Conservation (phyloP, 2,329 filamentous ascomycete genomes). For the Ciborinia camelliae region DNA sequence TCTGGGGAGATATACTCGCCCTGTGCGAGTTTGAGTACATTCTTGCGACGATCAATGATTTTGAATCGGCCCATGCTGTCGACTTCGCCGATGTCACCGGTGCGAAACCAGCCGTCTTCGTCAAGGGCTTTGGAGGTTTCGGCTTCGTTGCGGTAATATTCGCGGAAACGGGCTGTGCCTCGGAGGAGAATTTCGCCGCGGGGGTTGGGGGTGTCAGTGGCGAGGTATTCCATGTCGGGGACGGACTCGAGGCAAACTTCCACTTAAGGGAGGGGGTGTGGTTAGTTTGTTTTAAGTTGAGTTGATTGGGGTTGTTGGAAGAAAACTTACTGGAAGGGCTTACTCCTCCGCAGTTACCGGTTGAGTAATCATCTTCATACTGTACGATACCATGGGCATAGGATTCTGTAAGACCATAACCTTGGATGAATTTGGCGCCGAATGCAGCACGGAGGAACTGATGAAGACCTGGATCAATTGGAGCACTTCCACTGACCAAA, state of each 20-base stretch:
- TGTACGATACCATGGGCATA: slow-evolving; percentile 77
- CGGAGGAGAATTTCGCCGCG: slow-evolving; percentile 86
- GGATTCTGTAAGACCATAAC: slow-evolving; percentile 91
- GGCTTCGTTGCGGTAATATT: slow-evolving; percentile 86
- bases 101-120: slow-evolving; percentile 93
- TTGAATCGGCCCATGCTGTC: slow-evolving; percentile 83
- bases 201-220: slow-evolving; percentile 82
- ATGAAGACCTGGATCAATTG: slow-evolving; percentile 83
- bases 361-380: slow-evolving; percentile 63
- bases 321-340: slow-evolving; percentile 42
- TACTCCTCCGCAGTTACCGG: slow-evolving; percentile 79
- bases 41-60: slow-evolving; percentile 97
- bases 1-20: slow-evolving; percentile 98
- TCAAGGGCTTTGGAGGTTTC: slow-evolving; percentile 83
- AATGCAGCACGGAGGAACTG: slow-evolving; percentile 84
- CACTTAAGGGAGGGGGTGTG: slow-evolving; percentile 39
- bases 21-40: slow-evolving; percentile 96
- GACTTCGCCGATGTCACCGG: slow-evolving; percentile 84
- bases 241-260: slow-evolving; percentile 84
- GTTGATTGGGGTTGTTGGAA: no score
- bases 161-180: slow-evolving; percentile 74
- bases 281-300: not conserved
- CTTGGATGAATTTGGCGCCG: slow-evolving; percentile 75
- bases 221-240: slow-evolving; percentile 89
- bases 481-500: slow-evolving; percentile 87